Percentiles rank a stretch among this genome's conserved stretches.
Evolutionary conservation across 345 rosid genomes (phyloP).

Genomic region (Odontarrhena argentea): DNA sequence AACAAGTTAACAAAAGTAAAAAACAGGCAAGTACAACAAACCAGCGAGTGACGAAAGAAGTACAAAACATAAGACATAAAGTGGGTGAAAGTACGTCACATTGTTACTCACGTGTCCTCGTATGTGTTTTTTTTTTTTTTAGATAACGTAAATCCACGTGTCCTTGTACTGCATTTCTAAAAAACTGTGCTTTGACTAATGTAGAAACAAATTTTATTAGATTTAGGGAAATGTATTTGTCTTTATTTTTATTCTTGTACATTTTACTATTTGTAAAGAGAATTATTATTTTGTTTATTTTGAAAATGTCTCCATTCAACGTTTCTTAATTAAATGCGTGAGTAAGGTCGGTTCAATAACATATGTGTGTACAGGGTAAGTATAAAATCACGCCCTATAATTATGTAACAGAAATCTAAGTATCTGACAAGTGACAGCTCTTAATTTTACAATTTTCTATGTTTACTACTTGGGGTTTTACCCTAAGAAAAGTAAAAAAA

Average conservation of each 20-base stretch:
- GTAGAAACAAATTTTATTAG: background rate
- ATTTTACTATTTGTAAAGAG: too few relatives aligned
- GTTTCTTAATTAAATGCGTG: background rate
- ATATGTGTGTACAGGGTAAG: constrained; percentile 6
- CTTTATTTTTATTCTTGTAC: background rate
- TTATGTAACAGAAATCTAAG: too few relatives aligned
- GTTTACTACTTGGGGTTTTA: too few relatives aligned
- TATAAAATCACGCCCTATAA: background rate
- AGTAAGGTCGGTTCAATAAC: constrained; percentile 15
- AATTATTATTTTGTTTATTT: too few relatives aligned
- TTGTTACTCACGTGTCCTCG: background rate
- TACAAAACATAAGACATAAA: constrained; percentile 13
- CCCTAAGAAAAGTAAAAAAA: too few relatives aligned
- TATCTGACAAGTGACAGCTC: too few relatives aligned
- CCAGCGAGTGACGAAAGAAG: constrained; percentile 7
- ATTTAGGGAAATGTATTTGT: background rate
- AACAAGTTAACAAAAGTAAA: background rate
- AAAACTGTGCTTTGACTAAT: background rate
- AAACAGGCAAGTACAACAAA: constrained; percentile 28
- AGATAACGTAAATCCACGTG: background rate
- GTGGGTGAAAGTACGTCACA: constrained; percentile 5
- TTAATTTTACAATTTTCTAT: too few relatives aligned
- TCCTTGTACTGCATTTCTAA: background rate
- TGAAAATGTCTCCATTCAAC: constrained; percentile 18
- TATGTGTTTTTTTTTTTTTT: background rate